Evolutionary conservation across 768 basidiomycete genomes (phyloP).

Genomic region (Leccinum disarticulatum): DNA sequence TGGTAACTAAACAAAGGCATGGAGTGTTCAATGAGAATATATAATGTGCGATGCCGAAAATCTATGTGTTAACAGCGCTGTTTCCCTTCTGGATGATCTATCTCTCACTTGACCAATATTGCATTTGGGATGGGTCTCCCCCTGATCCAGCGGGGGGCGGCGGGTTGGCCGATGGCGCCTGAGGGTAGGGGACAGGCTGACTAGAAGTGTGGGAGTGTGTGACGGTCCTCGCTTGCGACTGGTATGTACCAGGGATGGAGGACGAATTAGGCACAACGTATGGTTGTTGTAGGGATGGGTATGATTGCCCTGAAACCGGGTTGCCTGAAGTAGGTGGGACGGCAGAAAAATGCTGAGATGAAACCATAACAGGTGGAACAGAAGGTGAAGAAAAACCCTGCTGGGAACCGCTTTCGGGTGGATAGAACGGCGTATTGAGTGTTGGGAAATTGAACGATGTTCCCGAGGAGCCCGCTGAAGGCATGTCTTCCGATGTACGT

Average conservation of each 20-base stretch:
- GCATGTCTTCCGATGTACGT: constrained; percentile 23
- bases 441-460: constrained; percentile 46
- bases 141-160: constrained; percentile 31
- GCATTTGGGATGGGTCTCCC: constrained; percentile 26
- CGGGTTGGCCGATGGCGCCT: constrained; percentile 20
- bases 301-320: constrained; percentile 26
- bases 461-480: constrained; percentile 23
- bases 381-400: constrained; percentile 33
- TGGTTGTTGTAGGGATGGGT: constrained; percentile 30
- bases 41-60: constrained; percentile 16
- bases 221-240: constrained; percentile 25
- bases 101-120: constrained; percentile 29
- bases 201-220: constrained; percentile 17
- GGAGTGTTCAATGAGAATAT: constrained; percentile 7
- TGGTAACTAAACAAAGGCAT: constrained; percentile 1
- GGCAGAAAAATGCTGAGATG: constrained; percentile 32
- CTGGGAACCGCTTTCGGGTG: constrained; percentile 36
- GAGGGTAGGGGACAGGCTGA: constrained; percentile 30
- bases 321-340: constrained; percentile 21
- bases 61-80: constrained; percentile 10
- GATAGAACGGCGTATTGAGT: constrained; percentile 58
- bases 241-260: constrained; percentile 23
- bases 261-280: constrained; percentile 18
- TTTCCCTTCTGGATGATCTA: constrained; percentile 11
- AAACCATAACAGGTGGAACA: constrained; percentile 31